phyloP scores from a whole-genome alignment of 2,329 filamentous ascomycete species.

The Epichloe typhina region DNA sequence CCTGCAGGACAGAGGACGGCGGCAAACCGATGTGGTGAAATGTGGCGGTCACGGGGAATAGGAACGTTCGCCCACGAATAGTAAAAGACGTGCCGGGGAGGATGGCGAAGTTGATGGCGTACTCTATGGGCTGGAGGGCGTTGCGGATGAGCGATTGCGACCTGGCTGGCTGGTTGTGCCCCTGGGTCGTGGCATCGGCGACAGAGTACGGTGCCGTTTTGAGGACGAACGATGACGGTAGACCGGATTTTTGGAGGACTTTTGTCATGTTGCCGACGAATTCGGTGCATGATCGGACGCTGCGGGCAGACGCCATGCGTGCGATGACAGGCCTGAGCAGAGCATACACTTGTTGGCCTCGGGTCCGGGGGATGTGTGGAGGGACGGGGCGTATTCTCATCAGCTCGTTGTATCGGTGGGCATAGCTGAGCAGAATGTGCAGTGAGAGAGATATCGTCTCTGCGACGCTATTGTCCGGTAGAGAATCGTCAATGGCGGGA shows the following conservation, averaged over 20 bases:
- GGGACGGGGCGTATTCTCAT: slow-evolving; percentile 47
- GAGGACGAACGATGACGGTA: slow-evolving; percentile 30
- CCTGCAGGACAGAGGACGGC: slow-evolving; percentile 21
- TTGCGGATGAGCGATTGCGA: slow-evolving; percentile 32
- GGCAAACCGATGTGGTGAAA: slow-evolving; percentile 31
- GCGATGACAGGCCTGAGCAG: slow-evolving; percentile 40
- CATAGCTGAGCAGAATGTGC: slow-evolving; percentile 63
- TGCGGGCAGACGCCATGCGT: slow-evolving; percentile 30
- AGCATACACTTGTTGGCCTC: slow-evolving; percentile 30
- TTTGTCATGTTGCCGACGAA: slow-evolving; percentile 31
- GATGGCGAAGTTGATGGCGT: slow-evolving; percentile 31
- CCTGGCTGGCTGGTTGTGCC: slow-evolving; percentile 24
- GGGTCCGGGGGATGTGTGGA: slow-evolving; percentile 23
- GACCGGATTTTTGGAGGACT: slow-evolving; percentile 32
- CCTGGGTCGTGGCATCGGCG: slow-evolving; percentile 14
- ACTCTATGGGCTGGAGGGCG: slow-evolving; percentile 28
- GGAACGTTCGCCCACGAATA: slow-evolving; percentile 31
- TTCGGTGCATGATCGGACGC: slow-evolving; percentile 23
- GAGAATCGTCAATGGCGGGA: slow-evolving; percentile 17
- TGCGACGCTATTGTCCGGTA: slow-evolving; percentile 39
- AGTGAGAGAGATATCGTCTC: slow-evolving; percentile 54
- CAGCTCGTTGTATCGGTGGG: slow-evolving; percentile 63
- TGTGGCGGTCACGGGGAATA: slow-evolving; percentile 30
- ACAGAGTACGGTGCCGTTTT: slow-evolving; percentile 22
- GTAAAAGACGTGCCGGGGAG: slow-evolving; percentile 28